phyloP scores from a whole-genome alignment of 805 yeast genomes.

The Kodamaea laetipori region DNA sequence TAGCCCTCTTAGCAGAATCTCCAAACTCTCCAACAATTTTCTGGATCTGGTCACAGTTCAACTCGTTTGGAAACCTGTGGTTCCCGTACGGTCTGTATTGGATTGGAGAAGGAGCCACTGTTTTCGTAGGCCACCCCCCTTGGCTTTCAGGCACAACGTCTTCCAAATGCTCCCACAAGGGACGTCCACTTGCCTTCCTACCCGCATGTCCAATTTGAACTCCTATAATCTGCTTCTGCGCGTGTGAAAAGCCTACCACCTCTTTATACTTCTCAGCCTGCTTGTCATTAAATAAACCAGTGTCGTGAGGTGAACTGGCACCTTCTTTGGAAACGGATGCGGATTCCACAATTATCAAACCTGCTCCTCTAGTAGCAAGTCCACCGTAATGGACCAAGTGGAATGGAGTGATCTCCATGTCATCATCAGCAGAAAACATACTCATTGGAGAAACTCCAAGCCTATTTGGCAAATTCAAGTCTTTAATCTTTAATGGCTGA shows the following conservation, averaged over 20 bases:
- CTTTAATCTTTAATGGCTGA: slow-evolving; percentile 44
- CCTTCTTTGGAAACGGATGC: slow-evolving; percentile 44
- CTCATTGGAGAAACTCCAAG: slow-evolving; percentile 62
- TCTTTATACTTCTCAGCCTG: slow-evolving; percentile 45
- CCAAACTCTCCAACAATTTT: slow-evolving; percentile 44
- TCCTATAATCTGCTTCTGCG: slow-evolving; percentile 49
- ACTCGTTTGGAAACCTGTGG: slow-evolving; percentile 38
- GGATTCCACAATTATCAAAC: slow-evolving; percentile 51
- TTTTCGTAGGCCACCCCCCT: slow-evolving; percentile 47
- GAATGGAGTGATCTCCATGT: slow-evolving; percentile 47
- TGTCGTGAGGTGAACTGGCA: slow-evolving; percentile 44
- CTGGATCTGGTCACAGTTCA: slow-evolving; percentile 45
- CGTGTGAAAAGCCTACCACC: slow-evolving; percentile 48
- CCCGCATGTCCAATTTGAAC: slow-evolving; percentile 61
- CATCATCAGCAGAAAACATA: slow-evolving; percentile 45
- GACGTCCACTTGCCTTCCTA: slow-evolving; percentile 42
- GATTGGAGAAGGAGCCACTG: slow-evolving; percentile 50
- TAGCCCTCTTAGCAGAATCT: slow-evolving; percentile 51
- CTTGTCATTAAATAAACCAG: slow-evolving; percentile 53
- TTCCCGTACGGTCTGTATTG: slow-evolving; percentile 31
- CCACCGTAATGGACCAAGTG: slow-evolving; percentile 53
- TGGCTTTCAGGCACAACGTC: slow-evolving; percentile 30
- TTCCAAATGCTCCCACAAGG: slow-evolving; percentile 31
- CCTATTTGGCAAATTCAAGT: slow-evolving; percentile 48
- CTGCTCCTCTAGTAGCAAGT: slow-evolving; percentile 51